These are phyloP conservation scores for Coemansia biformis DNA, from an alignment of 192 early-diverging fungal genomes.

Conservation along the genomic window DNA sequence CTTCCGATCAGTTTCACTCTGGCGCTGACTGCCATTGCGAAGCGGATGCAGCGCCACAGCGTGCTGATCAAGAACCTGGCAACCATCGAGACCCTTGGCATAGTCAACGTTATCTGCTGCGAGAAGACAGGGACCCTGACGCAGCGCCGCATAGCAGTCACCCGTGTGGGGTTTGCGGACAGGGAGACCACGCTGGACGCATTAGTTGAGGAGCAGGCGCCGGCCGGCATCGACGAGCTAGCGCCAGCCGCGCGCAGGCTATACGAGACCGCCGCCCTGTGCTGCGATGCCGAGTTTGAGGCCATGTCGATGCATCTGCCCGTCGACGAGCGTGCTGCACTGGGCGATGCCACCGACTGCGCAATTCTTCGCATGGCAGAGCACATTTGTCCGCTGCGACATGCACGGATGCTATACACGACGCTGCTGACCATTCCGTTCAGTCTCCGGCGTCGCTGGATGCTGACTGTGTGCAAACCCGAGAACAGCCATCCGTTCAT, in stretches of 20 bases:
- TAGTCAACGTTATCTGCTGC: constrained; percentile 65
- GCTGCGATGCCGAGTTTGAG: constrained; percentile 67
- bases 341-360: constrained; percentile 84
- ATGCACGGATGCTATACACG: constrained; percentile 5
- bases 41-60: constrained; percentile 63
- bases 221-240: constrained; percentile 6
- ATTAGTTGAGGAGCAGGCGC: neutral
- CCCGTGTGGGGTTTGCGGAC: constrained; percentile 13
- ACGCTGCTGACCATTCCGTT: constrained; percentile 58
- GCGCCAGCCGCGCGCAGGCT: constrained; percentile 14
- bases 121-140: constrained; percentile 96
- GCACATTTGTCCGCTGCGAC: constrained; percentile 12
- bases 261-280: constrained; percentile 53
- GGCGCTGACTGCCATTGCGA: constrained; percentile 69
- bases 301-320: constrained; percentile 44
- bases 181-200: neutral
- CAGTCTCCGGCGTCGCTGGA: constrained; percentile 71
- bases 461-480: constrained; percentile 37
- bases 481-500: constrained; percentile 22
- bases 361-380: constrained; percentile 70
- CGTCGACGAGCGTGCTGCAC: constrained; percentile 53
- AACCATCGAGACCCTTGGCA: constrained; percentile 84
- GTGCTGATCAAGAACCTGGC: constrained; percentile 78
- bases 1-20: constrained; percentile 77
- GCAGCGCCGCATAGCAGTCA: constrained; percentile 66